phyloP scores from a whole-genome alignment of 78 protist species.

The Dictyostelium purpureum region DNA sequence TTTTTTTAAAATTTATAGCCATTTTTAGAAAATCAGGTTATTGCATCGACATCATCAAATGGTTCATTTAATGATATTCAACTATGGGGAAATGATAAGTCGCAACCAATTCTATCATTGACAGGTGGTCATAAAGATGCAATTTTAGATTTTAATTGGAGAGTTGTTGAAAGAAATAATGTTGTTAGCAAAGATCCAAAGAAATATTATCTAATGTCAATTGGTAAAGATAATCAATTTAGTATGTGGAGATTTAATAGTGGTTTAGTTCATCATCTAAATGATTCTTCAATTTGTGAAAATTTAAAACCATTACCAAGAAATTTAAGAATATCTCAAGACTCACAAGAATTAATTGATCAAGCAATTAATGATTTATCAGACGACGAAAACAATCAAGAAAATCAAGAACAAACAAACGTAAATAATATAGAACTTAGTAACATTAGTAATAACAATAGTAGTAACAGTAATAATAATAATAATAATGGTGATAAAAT shows the following conservation, averaged over 20 bases:
- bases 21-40: not conserved
- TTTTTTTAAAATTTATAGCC: not conserved
- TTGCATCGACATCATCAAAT: constrained; percentile 25
- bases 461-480: not conserved
- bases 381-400: not conserved
- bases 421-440: not conserved
- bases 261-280: not conserved
- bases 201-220: constrained; percentile 12
- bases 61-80: constrained; percentile 18
- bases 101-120: not conserved
- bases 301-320: no score
- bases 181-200: not conserved
- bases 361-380: not conserved
- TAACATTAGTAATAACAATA: not conserved
- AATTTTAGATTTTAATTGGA: constrained; percentile 47
- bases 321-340: not conserved
- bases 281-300: no score
- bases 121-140: constrained; percentile 37
- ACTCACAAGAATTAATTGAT: not conserved
- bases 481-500: not conserved
- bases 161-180: not conserved
- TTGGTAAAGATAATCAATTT: constrained; percentile 36
- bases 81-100: constrained; percentile 2
- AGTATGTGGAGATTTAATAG: constrained; percentile 32
- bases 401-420: not conserved